Conservation (phyloP, 441 rosid genomes). For the Melastoma candidum region DNA sequence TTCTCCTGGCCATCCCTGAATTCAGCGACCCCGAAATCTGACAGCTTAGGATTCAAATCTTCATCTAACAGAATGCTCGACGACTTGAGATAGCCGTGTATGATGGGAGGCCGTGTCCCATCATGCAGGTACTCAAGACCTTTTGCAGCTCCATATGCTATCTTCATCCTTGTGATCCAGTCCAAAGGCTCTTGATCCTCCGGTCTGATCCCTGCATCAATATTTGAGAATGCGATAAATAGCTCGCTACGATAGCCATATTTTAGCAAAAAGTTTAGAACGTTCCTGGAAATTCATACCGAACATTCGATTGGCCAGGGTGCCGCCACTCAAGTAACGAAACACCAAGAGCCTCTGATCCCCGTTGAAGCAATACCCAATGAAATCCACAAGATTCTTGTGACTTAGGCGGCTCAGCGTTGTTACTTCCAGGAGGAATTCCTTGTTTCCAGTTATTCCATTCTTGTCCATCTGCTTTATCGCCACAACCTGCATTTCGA, state of each 20-base stretch:
- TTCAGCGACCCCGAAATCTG: background rate
- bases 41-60: conserved; percentile 1
- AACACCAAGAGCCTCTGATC: conserved; percentile 1
- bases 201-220: background rate
- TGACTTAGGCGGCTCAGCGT: conserved; percentile 2
- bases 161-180: conserved; percentile 3
- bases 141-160: background rate
- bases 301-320: too few species aligned
- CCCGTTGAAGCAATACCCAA: conserved; percentile 1
- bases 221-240: too few species aligned
- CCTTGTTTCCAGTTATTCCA: background rate
- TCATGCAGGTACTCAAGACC: conserved; percentile 3
- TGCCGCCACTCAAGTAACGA: too few species aligned
- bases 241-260: too few species aligned
- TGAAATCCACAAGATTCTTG: conserved; percentile 1
- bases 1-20: background rate
- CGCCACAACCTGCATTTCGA: conserved; percentile 1
- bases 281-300: too few species aligned
- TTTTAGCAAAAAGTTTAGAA: too few species aligned
- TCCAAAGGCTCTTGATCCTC: background rate
- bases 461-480: conserved; percentile 1
- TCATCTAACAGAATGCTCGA: background rate
- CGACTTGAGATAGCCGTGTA: conserved; percentile 1
- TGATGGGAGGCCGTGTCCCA: background rate
- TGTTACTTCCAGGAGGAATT: background rate